Evolutionary conservation across 164 flowering plant genomes (phyloP).

Genomic region (Magnolia changhungtana): DNA sequence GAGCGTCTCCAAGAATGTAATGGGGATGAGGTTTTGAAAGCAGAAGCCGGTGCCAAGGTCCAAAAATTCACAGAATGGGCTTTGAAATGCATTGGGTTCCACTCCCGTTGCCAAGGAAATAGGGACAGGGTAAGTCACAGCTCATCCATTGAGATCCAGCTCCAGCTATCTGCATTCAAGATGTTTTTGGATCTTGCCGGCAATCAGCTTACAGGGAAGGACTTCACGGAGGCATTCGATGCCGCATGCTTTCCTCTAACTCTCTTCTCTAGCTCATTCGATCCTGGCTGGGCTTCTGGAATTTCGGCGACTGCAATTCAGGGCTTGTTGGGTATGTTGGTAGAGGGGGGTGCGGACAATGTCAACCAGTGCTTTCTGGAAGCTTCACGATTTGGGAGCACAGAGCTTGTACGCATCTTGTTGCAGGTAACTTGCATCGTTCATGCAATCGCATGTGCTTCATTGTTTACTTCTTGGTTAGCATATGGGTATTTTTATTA

Average conservation of each 20-base stretch:
- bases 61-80: conserved; percentile 98
- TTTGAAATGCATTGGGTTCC: conserved; percentile 86
- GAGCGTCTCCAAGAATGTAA: conserved; percentile 94
- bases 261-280: conserved; percentile 92
- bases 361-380: conserved; percentile 96
- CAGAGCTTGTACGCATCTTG: conserved; percentile 90
- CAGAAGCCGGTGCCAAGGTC: conserved; percentile 92
- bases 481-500: background rate
- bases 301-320: conserved; percentile 83
- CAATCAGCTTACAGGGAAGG: conserved; percentile 84
- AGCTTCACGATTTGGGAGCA: conserved; percentile 96
- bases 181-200: conserved; percentile 87
- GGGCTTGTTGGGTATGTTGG: conserved; percentile 76
- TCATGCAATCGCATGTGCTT: background rate
- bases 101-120: conserved; percentile 74
- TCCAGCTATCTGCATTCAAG: conserved; percentile 86
- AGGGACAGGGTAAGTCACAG: conserved; percentile 52
- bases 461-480: background rate
- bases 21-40: conserved; percentile 90
- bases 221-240: conserved; percentile 96
- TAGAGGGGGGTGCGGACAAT: conserved; percentile 96
- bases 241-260: conserved; percentile 97
- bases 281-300: conserved; percentile 97
- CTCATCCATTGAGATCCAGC: conserved; percentile 73
- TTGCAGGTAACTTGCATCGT: conserved; percentile 57